phyloP scores from a whole-genome alignment of 192 early-diverging fungal species.

The Backusella morwellensis region DNA sequence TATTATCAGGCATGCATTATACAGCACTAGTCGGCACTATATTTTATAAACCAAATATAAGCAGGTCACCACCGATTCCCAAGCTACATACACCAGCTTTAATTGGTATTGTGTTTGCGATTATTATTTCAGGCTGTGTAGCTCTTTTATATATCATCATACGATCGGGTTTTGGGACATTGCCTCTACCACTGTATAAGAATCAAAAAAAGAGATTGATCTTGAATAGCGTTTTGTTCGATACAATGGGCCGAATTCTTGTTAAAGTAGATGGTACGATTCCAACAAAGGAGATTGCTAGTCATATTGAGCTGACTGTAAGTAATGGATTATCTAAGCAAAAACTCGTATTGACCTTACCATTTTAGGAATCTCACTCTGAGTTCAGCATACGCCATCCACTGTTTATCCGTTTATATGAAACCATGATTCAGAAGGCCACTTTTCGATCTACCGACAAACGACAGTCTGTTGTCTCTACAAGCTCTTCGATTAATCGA shows the following conservation, averaged over 20 bases:
- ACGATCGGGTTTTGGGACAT: not conserved
- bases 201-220: constrained; percentile 22
- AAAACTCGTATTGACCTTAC: not conserved
- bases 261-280: constrained; percentile 37
- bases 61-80: constrained; percentile 11
- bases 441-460: not conserved
- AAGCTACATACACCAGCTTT: not conserved
- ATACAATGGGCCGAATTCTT: constrained; percentile 31
- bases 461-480: not conserved
- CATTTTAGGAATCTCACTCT: constrained; percentile 4
- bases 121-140: constrained; percentile 21
- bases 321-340: not conserved
- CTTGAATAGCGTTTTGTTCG: constrained; percentile 32
- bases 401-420: constrained; percentile 15
- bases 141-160: constrained; percentile 14
- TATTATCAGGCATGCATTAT: constrained; percentile 36
- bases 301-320: constrained; percentile 19
- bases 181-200: not conserved
- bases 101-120: constrained; percentile 19
- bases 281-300: constrained; percentile 34
- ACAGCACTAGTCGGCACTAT: constrained; percentile 32
- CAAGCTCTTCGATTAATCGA: not conserved
- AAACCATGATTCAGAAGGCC: constrained; percentile 7
- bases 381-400: constrained; percentile 14
- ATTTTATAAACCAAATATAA: constrained; percentile 21